A percentile compares a stretch with the other conserved stretches of the same genome.
These are phyloP conservation scores for Lupinus albus DNA, from an alignment of 306 rosid genomes.

Conservation along the genomic window DNA sequence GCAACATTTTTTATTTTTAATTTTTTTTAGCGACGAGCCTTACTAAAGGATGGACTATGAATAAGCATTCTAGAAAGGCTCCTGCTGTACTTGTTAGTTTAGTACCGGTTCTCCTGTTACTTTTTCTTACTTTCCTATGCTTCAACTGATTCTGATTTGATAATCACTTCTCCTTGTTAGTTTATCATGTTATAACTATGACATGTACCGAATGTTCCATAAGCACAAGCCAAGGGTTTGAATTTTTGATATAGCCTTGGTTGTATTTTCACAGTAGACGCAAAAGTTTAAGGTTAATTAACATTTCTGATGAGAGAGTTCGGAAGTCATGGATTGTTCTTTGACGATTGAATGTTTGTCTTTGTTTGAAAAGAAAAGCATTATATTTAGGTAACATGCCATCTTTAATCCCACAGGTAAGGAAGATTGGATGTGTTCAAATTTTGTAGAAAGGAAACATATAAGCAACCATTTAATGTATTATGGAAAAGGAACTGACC, in stretches of 20 bases:
- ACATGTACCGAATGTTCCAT: background rate
- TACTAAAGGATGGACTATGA: background rate
- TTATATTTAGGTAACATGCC: slow-evolving; percentile 3
- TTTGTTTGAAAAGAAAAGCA: slow-evolving; percentile 39
- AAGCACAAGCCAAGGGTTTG: slow-evolving; percentile 8
- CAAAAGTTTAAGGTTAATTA: background rate
- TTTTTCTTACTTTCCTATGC: no score
- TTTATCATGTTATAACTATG: no score
- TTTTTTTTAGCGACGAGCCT: no score
- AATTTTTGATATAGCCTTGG: background rate
- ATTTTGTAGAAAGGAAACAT: background rate
- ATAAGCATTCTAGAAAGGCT: background rate
- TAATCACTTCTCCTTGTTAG: background rate
- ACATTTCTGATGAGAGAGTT: background rate
- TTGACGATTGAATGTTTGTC: slow-evolving; percentile 49
- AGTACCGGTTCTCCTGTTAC: no score
- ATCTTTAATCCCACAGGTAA: slow-evolving; percentile 7
- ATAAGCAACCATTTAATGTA: no score
- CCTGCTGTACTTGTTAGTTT: background rate
- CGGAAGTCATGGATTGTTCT: background rate
- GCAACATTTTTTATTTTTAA: no score
- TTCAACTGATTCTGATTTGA: slow-evolving; percentile 10
- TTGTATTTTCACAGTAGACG: background rate
- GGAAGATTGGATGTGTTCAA: background rate
- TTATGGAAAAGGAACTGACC: no score